Base-by-base conservation (phyloP, 2,329 filamentous ascomycete genomes). In the Incumbomyces delicatus region DNA sequence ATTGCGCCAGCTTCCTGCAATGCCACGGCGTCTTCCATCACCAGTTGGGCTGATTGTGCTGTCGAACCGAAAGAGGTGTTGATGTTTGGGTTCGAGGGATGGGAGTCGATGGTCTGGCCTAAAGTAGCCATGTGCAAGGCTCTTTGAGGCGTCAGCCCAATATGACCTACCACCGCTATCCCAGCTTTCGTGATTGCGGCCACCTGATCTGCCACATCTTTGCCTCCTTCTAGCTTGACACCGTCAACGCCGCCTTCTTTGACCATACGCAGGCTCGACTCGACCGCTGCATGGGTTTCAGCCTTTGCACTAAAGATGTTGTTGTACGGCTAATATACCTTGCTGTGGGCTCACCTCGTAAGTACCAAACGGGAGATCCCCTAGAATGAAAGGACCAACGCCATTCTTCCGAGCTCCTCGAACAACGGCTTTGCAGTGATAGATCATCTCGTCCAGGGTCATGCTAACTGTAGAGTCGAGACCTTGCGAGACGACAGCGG, bases 201-300 rank as follows among this genome's bases (percentile, higher is more conserved):
- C 4, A 42, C 17, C 30, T 17, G 40, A 32, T 17, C 27, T 34
- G 30, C 40, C 29, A 33, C 2, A 10, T 34, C 40, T 17, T 42
- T 32, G 27, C 40, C 40, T 32, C 40, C 30, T 18, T 40, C 38
- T 14, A 34, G 29, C 17, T 42, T 32, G 29, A 42, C 40, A 34
- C 4, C n/a, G 17, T 42, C 40, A 6, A 32, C 17, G 6, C 11
- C 29, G 3, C 27, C 39, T 30, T 41, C 39, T 30, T 29, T 41
- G 20, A 31, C 22, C 18, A 41, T 6, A 11, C 36, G 36, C 3
- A 39, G 17, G 14, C 39, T 41, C 22, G 39, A 41, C 13, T 30
- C 13, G 27, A 41, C 36, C 16, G 36, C 36, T 39, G 13, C 14
- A 16, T 20, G 36, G 12, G 7, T 4, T 18, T 39, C 36, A 39